Evolutionary conservation across 352 stramenopile species (phyloP).

Genomic region (Saprolegnia diclina): DNA sequence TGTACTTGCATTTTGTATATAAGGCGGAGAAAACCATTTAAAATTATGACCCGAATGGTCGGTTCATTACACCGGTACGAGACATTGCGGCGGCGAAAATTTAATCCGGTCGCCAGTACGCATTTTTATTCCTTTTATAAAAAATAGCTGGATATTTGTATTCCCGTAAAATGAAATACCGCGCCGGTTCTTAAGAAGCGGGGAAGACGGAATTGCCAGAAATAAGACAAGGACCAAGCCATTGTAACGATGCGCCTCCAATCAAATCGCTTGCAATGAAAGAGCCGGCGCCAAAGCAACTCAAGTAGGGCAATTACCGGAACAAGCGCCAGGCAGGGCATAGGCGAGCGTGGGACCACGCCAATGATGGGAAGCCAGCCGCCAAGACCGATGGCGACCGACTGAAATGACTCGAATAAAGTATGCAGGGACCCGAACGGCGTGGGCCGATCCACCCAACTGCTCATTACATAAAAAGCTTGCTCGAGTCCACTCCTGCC

Average conservation of each 20-base stretch:
- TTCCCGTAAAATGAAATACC: neutral
- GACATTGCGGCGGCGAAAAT: neutral
- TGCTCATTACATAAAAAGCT: slow-evolving; percentile 26
- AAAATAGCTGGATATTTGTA: neutral
- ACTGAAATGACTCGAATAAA: slow-evolving; percentile 4
- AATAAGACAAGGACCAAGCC: too few relatives aligned
- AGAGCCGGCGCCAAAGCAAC: neutral
- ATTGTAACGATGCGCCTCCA: too few relatives aligned
- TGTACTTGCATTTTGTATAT: too few relatives aligned
- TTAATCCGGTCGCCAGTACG: neutral
- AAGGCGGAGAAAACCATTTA: neutral
- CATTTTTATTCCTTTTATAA: neutral
- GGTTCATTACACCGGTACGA: neutral
- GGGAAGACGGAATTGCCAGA: neutral
- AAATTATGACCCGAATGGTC: neutral
- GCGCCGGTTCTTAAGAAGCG: neutral
- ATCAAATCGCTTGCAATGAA: neutral
- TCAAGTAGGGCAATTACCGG: neutral
- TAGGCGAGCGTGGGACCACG: neutral
- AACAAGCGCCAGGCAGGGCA: neutral
- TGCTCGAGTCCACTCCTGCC: neutral
- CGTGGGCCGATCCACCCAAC: neutral
- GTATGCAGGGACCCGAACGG: neutral
- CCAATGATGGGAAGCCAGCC: slow-evolving; percentile 1
- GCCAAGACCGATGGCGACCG: too few relatives aligned